Evolutionary conservation across 73 alveolate genomes (phyloP), one percentile per base, ranked within the genome.

Genomic region (Paramecium caudatum): DNA sequence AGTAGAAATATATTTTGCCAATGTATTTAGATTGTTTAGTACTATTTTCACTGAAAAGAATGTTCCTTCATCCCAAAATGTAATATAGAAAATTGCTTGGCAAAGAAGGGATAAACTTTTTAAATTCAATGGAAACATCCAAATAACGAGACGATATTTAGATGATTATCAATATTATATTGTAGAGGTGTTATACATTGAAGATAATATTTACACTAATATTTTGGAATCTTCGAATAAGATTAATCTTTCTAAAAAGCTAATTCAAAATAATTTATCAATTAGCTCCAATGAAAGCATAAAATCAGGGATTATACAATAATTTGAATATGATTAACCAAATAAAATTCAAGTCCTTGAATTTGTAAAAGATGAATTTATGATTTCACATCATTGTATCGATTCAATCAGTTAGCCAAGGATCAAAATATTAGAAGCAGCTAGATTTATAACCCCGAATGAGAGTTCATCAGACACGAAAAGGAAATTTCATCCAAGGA

Each of bases 401-500:
- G 80, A 55, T 55, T 55, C 80, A 9, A 9, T 55, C 10, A 55
- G 80, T 55, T 23, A 55, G n/a, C 80, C 80, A 55, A 55, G 80
- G 30, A 55, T 55, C 12, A 55, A 37, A 55, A 55, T 55, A 7
- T 55, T 5, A 27, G 80, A 55, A 21, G 45, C 80, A 6, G 80
- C 46, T 4, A 55, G 80, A 9, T 10, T 55, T 19, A 10, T 55
- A 3, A 55, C 80, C 23, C 80, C 80, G 10, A 55, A 55, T 21
- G 80, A 55, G 12, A 55, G 80, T 23, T 55, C 80, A 23, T 55
- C 80, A 5, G 46, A 55, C 10, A 55, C 80, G 1, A 55, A 55
- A 23, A 21, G 80, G 30, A 55, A 55, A 21, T 23, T 17, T 55
- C 80, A 55, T 55, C 30, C 80, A 19, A 55, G 80, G 13, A 55